A percentile compares a stretch with the other conserved stretches of the same genome.
These are phyloP conservation scores for Cercospora beticola DNA, from an alignment of 2,329 filamentous ascomycete genomes.

Conservation along the genomic window DNA sequence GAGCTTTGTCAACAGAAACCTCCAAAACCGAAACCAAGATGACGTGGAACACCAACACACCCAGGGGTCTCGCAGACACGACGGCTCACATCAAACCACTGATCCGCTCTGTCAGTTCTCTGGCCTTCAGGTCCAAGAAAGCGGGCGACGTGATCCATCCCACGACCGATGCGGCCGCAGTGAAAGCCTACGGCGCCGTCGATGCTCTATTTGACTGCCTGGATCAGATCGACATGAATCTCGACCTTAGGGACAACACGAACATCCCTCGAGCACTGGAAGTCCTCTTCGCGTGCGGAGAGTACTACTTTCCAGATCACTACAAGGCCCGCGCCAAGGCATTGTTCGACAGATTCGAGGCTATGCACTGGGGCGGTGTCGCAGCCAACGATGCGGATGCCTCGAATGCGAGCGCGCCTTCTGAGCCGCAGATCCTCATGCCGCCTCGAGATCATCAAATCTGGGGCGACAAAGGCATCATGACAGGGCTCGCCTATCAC, in stretches of 20 bases:
- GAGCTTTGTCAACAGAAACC: background rate
- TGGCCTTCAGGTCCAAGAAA: background rate
- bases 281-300: background rate
- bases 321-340: background rate
- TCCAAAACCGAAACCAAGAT: background rate
- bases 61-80: rapidly evolving
- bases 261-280: background rate
- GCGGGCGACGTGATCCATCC: background rate
- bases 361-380: background rate
- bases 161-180: background rate
- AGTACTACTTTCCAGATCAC: background rate
- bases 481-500: background rate
- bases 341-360: background rate
- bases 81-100: too few relatives aligned
- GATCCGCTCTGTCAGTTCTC: background rate
- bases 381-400: too few relatives aligned
- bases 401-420: too few relatives aligned
- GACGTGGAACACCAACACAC: background rate
- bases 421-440: background rate
- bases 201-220: background rate
- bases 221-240: background rate
- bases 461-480: background rate
- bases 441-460: background rate
- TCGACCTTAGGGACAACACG: background rate
- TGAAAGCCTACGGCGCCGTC: too few relatives aligned